phyloP scores from a whole-genome alignment of 305 asterid genomes.

The Stenogyne calaminthoides region DNA sequence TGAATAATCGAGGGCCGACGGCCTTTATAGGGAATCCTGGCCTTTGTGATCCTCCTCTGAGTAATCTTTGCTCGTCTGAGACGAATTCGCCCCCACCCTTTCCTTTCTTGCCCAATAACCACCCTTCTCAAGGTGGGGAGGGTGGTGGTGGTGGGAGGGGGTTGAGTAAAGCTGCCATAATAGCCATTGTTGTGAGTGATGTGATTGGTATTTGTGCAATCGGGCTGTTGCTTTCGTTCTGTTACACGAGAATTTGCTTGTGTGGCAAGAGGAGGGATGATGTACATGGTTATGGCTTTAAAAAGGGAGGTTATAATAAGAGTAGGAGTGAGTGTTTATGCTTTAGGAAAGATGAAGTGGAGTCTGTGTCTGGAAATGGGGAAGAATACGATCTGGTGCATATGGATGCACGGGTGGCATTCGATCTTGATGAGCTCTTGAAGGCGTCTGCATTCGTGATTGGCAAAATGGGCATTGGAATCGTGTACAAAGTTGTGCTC shows the following conservation, averaged over 20 bases:
- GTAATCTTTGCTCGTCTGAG: conserved; percentile 55
- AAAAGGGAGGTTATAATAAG: conserved; percentile 48
- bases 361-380: conserved; percentile 66
- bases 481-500: conserved; percentile 83
- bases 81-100: conserved; percentile 56
- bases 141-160: conserved; percentile 40
- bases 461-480: conserved; percentile 84
- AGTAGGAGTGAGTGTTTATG: conserved; percentile 62
- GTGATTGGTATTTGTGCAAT: conserved; percentile 71
- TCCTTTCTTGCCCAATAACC: conserved; percentile 63
- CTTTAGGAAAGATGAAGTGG: conserved; percentile 74
- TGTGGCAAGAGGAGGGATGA: conserved; percentile 47
- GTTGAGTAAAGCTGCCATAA: conserved; percentile 54
- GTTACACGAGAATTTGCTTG: conserved; percentile 55
- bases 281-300: conserved; percentile 29
- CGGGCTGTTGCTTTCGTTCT: conserved; percentile 75
- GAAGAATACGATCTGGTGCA: conserved; percentile 75
- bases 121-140: conserved; percentile 42
- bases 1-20: conserved; percentile 86
- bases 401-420: conserved; percentile 56
- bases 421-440: conserved; percentile 82
- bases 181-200: conserved; percentile 71
- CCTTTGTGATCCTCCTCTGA: conserved; percentile 90
- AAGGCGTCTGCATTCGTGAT: conserved; percentile 91
- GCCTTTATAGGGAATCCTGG: conserved; percentile 86